These are phyloP conservation scores for Globisporangium emineosum DNA, from an alignment of 352 stramenopile species.

Conservation along the genomic window DNA sequence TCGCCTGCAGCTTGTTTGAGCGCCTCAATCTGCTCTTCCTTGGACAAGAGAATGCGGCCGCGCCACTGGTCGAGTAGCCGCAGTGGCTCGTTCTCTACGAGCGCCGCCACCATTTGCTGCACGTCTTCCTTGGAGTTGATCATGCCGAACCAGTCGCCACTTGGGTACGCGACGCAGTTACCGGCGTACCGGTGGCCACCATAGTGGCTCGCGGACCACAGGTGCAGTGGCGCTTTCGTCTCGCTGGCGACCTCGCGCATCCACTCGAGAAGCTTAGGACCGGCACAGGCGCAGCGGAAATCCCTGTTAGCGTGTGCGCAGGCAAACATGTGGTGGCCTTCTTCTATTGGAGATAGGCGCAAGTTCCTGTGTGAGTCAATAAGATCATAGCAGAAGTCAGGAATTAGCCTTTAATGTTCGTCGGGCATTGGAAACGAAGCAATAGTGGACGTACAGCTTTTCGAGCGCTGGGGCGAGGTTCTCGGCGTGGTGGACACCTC, in stretches of 20 bases:
- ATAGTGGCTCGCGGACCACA: slow-evolving; percentile 70
- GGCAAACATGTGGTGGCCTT: slow-evolving; percentile 60
- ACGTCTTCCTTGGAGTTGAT: slow-evolving; percentile 58
- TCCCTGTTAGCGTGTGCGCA: slow-evolving; percentile 63
- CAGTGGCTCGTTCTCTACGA: slow-evolving; percentile 41
- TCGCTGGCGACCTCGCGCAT: slow-evolving; percentile 39
- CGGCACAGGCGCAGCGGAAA: slow-evolving; percentile 69
- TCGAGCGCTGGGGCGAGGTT: slow-evolving; percentile 32
- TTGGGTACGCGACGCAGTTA: slow-evolving; percentile 72
- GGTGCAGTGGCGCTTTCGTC: slow-evolving; percentile 28
- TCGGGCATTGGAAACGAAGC: neutral
- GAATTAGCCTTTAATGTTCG: neutral
- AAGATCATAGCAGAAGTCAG: neutral
- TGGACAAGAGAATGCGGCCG: slow-evolving; percentile 52
- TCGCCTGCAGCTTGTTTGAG: slow-evolving; percentile 27
- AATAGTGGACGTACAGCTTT: slow-evolving; percentile 25
- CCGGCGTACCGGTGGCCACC: slow-evolving; percentile 72
- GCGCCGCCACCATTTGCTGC: slow-evolving; percentile 33
- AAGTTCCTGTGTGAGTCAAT: slow-evolving; percentile 28
- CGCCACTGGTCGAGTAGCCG: slow-evolving; percentile 55
- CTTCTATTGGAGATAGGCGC: slow-evolving; percentile 31
- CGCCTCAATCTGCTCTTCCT: slow-evolving; percentile 44
- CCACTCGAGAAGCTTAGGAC: slow-evolving; percentile 65
- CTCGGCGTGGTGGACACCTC: slow-evolving; percentile 29
- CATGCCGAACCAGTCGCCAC: slow-evolving; percentile 73